Evolutionary conservation across 495 filamentous ascomycete species (phyloP), one percentile per base, ranked within the genome.

Genomic region (Aspergillus avenaceus): DNA sequence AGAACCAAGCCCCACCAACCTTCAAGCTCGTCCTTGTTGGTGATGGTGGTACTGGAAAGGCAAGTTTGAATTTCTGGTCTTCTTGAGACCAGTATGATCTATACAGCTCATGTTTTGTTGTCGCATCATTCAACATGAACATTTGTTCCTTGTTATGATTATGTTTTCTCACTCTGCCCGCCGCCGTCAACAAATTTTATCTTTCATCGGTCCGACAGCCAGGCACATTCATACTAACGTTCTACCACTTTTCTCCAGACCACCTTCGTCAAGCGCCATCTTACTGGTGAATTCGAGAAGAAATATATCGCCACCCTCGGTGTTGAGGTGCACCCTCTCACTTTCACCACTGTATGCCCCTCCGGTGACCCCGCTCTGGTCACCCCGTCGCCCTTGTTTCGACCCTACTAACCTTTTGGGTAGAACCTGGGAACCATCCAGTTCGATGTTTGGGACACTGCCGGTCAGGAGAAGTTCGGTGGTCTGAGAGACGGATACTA

Each of bases 21-120:
- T 97, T 99, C 83, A 99, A 99, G 89, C 87, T 99, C 65, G 95
- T 99, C 61, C 90, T 99, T 67, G 95, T 99, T 67, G 95, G 95
- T 71, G 95, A 99, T 74, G 95, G 95, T 78, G 95, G 95, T 80
- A 99, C 95, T 67, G 95, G 95, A 76, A 99, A 99, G 90, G 95
- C 95, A 76, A 71, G 81, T 78, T 38, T 58, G 14, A 38, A 55
- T n/a, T 54, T 12, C 14, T 32, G 3, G 9, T n/a, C 26, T 24
- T 23, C 2, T 26, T 8, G 11, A 43, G n/a, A 14, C 4, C n/a
- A 8, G 23, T 5, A 24, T 47, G 21, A 43, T 38, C 36, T 27
- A 18, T 9, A 14, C 42, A 16, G 36, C 6, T 7, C 19, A 26
- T 49, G 3, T 24, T 14, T 21, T 21, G 32, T 25, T 4, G n/a